phyloP scores from a whole-genome alignment of 495 filamentous ascomycete species.

The Xylaria nigripes region DNA sequence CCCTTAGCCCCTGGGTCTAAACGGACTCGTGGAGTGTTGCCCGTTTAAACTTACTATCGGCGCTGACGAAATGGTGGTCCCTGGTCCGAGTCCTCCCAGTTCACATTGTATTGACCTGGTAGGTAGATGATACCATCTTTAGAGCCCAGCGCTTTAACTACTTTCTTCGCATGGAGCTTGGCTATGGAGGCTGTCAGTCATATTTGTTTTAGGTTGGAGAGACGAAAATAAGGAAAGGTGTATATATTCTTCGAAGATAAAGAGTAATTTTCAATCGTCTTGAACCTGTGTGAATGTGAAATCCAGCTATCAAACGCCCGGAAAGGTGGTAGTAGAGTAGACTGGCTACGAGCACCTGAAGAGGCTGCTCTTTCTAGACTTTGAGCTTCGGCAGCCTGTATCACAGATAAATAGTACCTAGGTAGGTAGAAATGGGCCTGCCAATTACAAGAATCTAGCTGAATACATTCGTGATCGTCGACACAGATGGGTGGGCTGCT shows the following conservation, averaged over 20 bases:
- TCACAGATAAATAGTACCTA: not conserved
- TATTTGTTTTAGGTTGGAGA: not conserved
- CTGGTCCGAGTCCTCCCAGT: constrained; percentile 55
- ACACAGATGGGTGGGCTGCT: not conserved
- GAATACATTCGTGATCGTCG: not conserved
- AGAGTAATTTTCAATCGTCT: not conserved
- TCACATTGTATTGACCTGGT: constrained; percentile 37
- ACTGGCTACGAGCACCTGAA: not conserved
- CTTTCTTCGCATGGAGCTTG: constrained; percentile 70
- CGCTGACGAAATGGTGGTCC: constrained; percentile 54
- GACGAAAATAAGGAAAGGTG: not conserved
- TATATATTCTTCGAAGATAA: not conserved
- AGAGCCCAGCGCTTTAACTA: constrained; percentile 56
- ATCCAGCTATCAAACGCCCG: not conserved
- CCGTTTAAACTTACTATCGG: constrained; percentile 40
- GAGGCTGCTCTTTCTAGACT: not conserved
- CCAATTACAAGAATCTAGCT: not conserved
- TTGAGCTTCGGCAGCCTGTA: not conserved
- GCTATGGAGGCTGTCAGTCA: constrained; percentile 39
- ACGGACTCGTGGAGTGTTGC: not conserved
- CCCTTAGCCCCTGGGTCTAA: not conserved
- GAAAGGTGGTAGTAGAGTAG: not conserved
- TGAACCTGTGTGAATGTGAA: not conserved
- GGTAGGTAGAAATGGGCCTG: not conserved
- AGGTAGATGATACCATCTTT: constrained; percentile 57